Evolutionary conservation across 352 stramenopile genomes (phyloP).

Genomic region (Phytophthora aleatoria): DNA sequence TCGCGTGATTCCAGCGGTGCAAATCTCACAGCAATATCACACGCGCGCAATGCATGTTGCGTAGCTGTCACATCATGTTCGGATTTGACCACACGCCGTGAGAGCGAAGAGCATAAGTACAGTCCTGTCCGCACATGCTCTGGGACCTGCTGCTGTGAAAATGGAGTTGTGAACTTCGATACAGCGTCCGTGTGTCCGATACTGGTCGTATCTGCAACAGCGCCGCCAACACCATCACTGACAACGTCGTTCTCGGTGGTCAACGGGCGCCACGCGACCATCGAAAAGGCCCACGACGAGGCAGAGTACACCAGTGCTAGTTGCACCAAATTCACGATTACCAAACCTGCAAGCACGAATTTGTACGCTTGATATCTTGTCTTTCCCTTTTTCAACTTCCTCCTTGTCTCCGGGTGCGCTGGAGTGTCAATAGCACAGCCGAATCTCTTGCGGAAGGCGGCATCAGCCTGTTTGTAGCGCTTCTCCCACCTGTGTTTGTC

Average conservation of each 20-base stretch:
- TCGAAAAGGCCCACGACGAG: conserved; percentile 39
- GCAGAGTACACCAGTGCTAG: conserved; percentile 33
- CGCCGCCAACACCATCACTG: not conserved
- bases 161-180: not conserved
- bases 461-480: conserved; percentile 29
- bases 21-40: conserved; percentile 51
- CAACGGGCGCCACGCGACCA: conserved; percentile 27
- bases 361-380: conserved; percentile 30
- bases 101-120: conserved; percentile 46
- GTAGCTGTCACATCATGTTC: conserved; percentile 43
- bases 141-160: conserved; percentile 5
- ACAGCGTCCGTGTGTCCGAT: not conserved
- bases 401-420: conserved; percentile 35
- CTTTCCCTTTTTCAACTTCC: conserved; percentile 25
- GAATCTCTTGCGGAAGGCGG: conserved; percentile 28
- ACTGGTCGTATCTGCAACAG: not conserved
- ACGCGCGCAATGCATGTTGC: conserved; percentile 44
- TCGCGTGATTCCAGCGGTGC: conserved; percentile 29
- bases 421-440: conserved; percentile 49
- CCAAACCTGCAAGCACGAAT: conserved; percentile 36
- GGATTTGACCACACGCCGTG: conserved; percentile 46
- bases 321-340: conserved; percentile 39
- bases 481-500: conserved; percentile 43
- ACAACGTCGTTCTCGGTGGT: conserved; percentile 3
- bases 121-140: conserved; percentile 41